These are phyloP conservation scores for Pachysandra terminalis DNA, from an alignment of 164 flowering plant genomes.

Conservation along the genomic window DNA sequence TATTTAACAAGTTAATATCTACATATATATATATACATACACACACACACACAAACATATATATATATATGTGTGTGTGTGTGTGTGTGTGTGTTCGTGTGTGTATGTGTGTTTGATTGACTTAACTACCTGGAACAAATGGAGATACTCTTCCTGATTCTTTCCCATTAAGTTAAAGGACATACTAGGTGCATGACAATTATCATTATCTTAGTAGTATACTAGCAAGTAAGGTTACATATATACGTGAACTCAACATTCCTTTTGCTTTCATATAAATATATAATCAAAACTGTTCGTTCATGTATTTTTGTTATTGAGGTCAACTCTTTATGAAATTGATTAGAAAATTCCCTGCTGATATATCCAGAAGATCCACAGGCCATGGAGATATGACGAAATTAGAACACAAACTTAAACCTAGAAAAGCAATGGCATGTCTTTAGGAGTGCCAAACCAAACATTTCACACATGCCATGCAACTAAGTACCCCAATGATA, in stretches of 20 bases:
- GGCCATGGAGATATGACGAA: conserved; percentile 2
- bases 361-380: conserved; percentile 2
- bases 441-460: conserved; percentile 1
- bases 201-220: too few relatives aligned
- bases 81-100: too few relatives aligned
- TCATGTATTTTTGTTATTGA: neutral
- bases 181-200: too few relatives aligned
- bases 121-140: too few relatives aligned
- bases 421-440: conserved; percentile 1
- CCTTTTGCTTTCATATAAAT: neutral
- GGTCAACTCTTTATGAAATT: conserved; percentile 8
- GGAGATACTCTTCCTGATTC: too few relatives aligned
- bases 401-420: neutral
- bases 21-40: too few relatives aligned
- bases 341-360: neutral
- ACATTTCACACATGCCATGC: conserved; percentile 20
- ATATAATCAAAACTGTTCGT: neutral
- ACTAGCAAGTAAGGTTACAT: neutral
- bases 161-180: too few relatives aligned
- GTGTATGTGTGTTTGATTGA: too few relatives aligned
- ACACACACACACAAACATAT: neutral
- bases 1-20: too few relatives aligned
- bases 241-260: conserved; percentile 16
- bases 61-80: too few relatives aligned
- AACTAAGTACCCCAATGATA: conserved; percentile 25